These are phyloP conservation scores for Suaeda aralocaspica DNA, from an alignment of 148 eudicot genomes.

Conservation along the genomic window DNA sequence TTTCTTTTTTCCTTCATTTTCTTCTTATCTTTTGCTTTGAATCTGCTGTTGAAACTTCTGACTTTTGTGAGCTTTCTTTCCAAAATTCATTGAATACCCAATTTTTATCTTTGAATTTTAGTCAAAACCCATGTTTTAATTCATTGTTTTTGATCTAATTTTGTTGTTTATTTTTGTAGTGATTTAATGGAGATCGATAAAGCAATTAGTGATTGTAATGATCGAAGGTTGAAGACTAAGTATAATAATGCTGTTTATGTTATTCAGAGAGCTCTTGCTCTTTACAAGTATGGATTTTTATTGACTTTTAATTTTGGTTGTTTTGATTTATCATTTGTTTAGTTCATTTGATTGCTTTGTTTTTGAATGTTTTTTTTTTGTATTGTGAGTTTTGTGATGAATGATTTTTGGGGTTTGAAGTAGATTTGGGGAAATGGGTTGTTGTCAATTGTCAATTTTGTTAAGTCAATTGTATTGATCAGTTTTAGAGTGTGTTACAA, in stretches of 20 bases:
- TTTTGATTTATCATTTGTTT: not conserved
- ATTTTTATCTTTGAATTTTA: not conserved
- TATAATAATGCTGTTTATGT: conserved; percentile 75
- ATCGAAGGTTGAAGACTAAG: conserved; percentile 76
- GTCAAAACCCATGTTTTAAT: conserved; percentile 23
- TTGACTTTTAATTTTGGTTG: not conserved
- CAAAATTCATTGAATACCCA: not conserved
- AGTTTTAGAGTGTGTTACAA: not conserved
- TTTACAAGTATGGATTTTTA: conserved; percentile 51
- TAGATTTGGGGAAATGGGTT: not conserved
- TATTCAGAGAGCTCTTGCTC: conserved; percentile 89
- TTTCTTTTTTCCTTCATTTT: not conserved
- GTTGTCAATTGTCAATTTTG: not conserved
- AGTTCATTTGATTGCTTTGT: not conserved
- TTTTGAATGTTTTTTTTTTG: conserved; percentile 8
- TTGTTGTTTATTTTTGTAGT: conserved; percentile 15
- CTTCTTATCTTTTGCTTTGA: not conserved
- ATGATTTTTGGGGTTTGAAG: conserved; percentile 2
- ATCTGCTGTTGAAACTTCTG: not conserved
- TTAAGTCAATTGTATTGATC: conserved; percentile 15
- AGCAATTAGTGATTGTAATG: conserved; percentile 71
- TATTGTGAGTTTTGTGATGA: not conserved
- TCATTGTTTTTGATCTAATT: conserved; percentile 9
- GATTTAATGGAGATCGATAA: conserved; percentile 74
- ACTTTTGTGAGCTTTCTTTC: not conserved